A percentile compares a stretch with the other conserved stretches of the same genome.
phyloP scores from a whole-genome alignment of 352 stramenopile genomes.

The Globisporangium yorkense region DNA sequence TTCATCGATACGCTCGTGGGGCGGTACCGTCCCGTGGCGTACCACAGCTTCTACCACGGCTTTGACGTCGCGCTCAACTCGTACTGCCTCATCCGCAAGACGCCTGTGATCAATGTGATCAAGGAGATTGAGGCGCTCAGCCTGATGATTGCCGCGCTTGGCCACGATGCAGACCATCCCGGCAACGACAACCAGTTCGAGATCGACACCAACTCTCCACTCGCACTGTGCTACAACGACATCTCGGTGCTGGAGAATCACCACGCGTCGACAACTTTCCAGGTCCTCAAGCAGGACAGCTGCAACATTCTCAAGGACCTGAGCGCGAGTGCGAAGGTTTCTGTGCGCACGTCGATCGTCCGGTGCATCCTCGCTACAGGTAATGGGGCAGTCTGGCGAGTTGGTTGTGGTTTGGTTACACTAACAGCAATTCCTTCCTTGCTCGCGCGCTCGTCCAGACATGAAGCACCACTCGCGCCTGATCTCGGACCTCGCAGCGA shows the following conservation, averaged over 20 bases:
- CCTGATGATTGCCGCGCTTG: slow-evolving; percentile 72
- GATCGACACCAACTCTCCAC: slow-evolving; percentile 61
- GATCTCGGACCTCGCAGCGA: slow-evolving; percentile 38
- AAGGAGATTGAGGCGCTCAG: slow-evolving; percentile 73
- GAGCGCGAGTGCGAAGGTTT: slow-evolving; percentile 33
- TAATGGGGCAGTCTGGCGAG: not conserved
- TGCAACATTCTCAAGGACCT: slow-evolving; percentile 61
- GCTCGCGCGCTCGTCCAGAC: slow-evolving; percentile 16
- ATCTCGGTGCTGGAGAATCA: slow-evolving; percentile 87
- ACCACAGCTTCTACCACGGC: slow-evolving; percentile 86
- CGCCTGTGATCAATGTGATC: slow-evolving; percentile 50
- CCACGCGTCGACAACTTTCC: slow-evolving; percentile 75
- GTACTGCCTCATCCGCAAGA: slow-evolving; percentile 56
- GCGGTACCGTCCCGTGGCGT: slow-evolving; percentile 66
- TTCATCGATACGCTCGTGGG: slow-evolving; percentile 54
- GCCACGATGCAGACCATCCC: slow-evolving; percentile 85
- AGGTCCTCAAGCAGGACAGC: slow-evolving; percentile 28
- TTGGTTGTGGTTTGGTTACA: not conserved
- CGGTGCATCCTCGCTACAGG: slow-evolving; percentile 68
- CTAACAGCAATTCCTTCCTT: not conserved
- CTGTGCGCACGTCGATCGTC: slow-evolving; percentile 55
- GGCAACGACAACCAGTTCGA: slow-evolving; percentile 90
- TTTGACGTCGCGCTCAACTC: slow-evolving; percentile 70
- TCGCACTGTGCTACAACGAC: slow-evolving; percentile 89
- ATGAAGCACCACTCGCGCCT: slow-evolving; percentile 83